Evolutionary conservation across 257 asterid species (phyloP).

Genomic region (Przewalskia tangutica): DNA sequence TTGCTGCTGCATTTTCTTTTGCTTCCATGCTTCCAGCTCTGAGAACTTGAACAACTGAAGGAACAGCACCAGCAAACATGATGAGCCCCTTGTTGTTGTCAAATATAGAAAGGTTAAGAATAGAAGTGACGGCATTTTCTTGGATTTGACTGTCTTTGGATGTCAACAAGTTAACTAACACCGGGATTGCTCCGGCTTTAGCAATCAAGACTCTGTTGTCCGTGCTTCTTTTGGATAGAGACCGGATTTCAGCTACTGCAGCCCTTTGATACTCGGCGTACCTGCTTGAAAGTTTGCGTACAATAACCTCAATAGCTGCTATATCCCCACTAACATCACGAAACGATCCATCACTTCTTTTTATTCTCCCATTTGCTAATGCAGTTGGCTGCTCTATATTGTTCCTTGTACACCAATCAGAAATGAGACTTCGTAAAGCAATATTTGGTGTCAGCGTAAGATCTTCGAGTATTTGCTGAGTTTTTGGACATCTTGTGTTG

Average conservation of each 20-base stretch:
- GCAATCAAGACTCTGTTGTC: slow-evolving; percentile 85
- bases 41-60: slow-evolving; percentile 82
- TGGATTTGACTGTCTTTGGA: slow-evolving; percentile 55
- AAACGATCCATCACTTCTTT: slow-evolving; percentile 78
- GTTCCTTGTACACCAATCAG: slow-evolving; percentile 70
- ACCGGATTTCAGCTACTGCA: slow-evolving; percentile 78
- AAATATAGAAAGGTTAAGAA: slow-evolving; percentile 76
- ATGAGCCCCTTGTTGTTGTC: slow-evolving; percentile 71
- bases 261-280: slow-evolving; percentile 49
- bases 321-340: slow-evolving; percentile 71
- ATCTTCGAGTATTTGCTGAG: slow-evolving; percentile 77
- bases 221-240: slow-evolving; percentile 83
- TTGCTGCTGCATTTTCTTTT: slow-evolving; percentile 91
- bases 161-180: slow-evolving; percentile 59
- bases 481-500: slow-evolving; percentile 90
- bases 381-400: slow-evolving; percentile 58
- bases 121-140: slow-evolving; percentile 83
- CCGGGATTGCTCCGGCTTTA: slow-evolving; percentile 87
- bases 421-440: slow-evolving; percentile 62
- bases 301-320: slow-evolving; percentile 54
- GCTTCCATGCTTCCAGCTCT: slow-evolving; percentile 92
- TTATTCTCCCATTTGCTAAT: slow-evolving; percentile 48
- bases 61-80: slow-evolving; percentile 87
- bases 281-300: slow-evolving; percentile 59
- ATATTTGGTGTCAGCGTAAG: slow-evolving; percentile 82